These are phyloP conservation scores for Claviceps cyperi DNA, from an alignment of 2,329 filamentous ascomycete genomes.

Conservation along the genomic window DNA sequence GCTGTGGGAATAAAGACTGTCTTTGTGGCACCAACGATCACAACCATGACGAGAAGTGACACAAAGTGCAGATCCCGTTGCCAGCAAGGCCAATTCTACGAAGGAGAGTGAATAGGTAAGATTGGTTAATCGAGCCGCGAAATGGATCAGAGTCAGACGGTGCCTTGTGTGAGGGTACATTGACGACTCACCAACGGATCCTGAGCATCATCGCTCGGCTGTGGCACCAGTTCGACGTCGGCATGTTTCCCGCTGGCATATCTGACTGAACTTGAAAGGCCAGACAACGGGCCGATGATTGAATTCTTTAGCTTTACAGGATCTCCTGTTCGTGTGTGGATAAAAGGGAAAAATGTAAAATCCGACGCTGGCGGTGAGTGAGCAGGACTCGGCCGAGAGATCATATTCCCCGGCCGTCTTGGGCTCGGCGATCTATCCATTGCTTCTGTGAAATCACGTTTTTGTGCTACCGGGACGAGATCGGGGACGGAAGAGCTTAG, in stretches of 20 bases:
- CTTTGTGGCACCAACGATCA: conserved; percentile 36
- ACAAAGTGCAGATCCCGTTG: conserved; percentile 35
- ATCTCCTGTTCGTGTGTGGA: background rate
- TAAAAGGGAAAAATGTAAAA: background rate
- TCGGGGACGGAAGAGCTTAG: background rate
- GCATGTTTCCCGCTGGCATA: conserved; percentile 30
- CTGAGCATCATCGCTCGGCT: conserved; percentile 37
- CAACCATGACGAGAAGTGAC: conserved; percentile 31
- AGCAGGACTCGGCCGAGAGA: conserved; percentile 2
- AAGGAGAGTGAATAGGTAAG: background rate
- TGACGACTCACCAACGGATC: conserved; percentile 36
- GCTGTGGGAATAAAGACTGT: conserved; percentile 37
- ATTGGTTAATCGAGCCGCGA: too few relatives aligned
- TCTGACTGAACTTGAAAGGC: conserved; percentile 24
- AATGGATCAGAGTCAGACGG: too few relatives aligned
- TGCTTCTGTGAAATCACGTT: background rate
- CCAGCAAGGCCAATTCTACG: conserved; percentile 41
- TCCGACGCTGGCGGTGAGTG: background rate
- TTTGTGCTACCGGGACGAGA: background rate
- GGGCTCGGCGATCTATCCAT: conserved; percentile 1
- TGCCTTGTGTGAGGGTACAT: too few relatives aligned
- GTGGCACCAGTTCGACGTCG: conserved; percentile 34
- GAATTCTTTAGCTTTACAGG: conserved; percentile 2
- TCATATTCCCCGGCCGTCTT: conserved; percentile 2
- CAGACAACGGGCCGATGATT: conserved; percentile 7